phyloP scores from a whole-genome alignment of 805 yeast species.

The Lipomyces lipofer region DNA sequence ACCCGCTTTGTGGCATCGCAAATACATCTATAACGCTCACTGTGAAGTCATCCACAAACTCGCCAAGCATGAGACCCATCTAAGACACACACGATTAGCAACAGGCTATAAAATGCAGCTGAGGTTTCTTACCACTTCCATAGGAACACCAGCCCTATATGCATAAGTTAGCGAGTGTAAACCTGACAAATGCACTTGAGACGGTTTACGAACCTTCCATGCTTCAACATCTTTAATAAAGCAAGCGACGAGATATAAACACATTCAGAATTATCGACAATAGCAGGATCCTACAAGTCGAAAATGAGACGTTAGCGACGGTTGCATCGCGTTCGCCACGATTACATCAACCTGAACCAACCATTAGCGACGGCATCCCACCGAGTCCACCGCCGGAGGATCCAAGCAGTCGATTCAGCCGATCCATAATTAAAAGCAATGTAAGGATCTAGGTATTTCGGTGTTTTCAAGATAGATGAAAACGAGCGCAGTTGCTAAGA shows the following conservation, averaged over 20 bases:
- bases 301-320: not conserved
- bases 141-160: constrained; percentile 57
- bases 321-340: no score
- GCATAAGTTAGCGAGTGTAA: constrained; percentile 45
- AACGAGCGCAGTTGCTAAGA: no score
- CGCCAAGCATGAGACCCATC: constrained; percentile 99
- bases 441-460: not conserved
- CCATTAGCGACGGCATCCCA: constrained; percentile 24
- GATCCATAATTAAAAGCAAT: constrained; percentile 17
- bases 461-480: no score
- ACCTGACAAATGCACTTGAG: constrained; percentile 43
- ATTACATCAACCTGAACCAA: no score
- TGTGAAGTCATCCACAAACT: constrained; percentile 94
- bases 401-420: constrained; percentile 27
- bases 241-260: constrained; percentile 96
- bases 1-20: constrained; percentile 94
- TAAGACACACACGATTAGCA: constrained; percentile 60
- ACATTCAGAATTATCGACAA: constrained; percentile 84
- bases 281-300: constrained; percentile 26
- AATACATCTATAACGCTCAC: constrained; percentile 97
- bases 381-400: constrained; percentile 21
- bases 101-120: not conserved
- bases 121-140: constrained; percentile 54
- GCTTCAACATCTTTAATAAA: constrained; percentile 91
- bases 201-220: constrained; percentile 58